phyloP scores from a whole-genome alignment of 2,329 filamentous ascomycete genomes.

The Ceratocystis lukuohia region DNA sequence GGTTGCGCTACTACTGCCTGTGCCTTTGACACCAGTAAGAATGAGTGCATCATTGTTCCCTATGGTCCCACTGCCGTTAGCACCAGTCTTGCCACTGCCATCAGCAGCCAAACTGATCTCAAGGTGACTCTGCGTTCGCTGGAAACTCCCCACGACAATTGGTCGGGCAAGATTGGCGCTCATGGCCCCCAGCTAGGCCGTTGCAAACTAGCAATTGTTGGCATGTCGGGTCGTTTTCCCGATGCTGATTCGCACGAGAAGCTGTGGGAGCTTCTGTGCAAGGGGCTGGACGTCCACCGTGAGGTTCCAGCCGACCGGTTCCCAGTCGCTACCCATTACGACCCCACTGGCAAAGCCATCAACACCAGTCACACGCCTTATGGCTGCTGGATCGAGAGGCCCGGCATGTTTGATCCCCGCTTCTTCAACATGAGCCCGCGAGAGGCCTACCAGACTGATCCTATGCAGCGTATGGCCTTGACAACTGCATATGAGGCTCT shows the following conservation, averaged over 20 bases:
- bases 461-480: slow-evolving; percentile 59
- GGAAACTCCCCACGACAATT: slow-evolving; percentile 28
- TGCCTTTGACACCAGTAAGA: slow-evolving; percentile 26
- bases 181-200: slow-evolving; percentile 33
- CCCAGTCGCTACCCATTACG: slow-evolving; percentile 52
- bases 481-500: slow-evolving; percentile 68
- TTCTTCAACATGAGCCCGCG: slow-evolving; percentile 79
- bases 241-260: slow-evolving; percentile 30
- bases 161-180: slow-evolving; percentile 31
- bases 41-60: slow-evolving; percentile 35
- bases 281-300: slow-evolving; percentile 52
- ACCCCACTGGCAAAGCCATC: slow-evolving; percentile 51
- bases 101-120: slow-evolving; percentile 32
- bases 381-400: slow-evolving; percentile 57
- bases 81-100: slow-evolving; percentile 32
- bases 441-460: slow-evolving; percentile 63
- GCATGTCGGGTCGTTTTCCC: slow-evolving; percentile 37
- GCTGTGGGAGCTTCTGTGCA: slow-evolving; percentile 52
- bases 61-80: slow-evolving; percentile 39
- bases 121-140: slow-evolving; percentile 31
- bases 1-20: slow-evolving; percentile 34
- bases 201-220: slow-evolving; percentile 72
- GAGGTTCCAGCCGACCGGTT: slow-evolving; percentile 53
- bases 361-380: slow-evolving; percentile 58
- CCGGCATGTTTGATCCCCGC: slow-evolving; percentile 58